A percentile compares a stretch with the other conserved stretches of the same genome.
Conservation (phyloP, 805 yeast genomes). For the Candida odintsovae region DNA sequence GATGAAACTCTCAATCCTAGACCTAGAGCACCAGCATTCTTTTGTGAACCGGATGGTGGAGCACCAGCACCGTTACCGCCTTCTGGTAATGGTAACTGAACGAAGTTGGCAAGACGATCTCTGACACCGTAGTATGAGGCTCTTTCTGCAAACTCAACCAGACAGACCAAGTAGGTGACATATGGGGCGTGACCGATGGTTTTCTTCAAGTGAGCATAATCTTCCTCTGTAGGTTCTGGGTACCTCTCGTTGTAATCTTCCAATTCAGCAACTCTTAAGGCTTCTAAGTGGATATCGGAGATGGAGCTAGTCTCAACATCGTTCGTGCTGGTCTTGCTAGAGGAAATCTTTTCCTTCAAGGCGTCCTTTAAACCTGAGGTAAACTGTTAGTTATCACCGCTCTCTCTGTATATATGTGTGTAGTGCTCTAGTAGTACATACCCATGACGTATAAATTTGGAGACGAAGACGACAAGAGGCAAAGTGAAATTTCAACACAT, state of each 20-base stretch:
- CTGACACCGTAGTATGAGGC: conserved; percentile 76
- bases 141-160: conserved; percentile 77
- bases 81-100: conserved; percentile 46
- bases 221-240: conserved; percentile 42
- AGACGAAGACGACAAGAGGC: no score
- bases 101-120: conserved; percentile 74
- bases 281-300: conserved; percentile 3
- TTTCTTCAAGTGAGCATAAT: conserved; percentile 28
- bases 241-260: conserved; percentile 12
- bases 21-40: conserved; percentile 47
- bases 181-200: conserved; percentile 43
- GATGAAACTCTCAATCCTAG: conserved; percentile 61
- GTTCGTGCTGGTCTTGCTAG: background rate
- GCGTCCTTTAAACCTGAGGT: background rate
- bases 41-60: conserved; percentile 17
- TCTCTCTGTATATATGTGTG: background rate
- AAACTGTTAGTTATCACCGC: background rate
- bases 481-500: no score
- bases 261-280: conserved; percentile 4
- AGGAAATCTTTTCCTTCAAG: background rate
- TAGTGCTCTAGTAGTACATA: background rate
- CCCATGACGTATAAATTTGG: background rate
- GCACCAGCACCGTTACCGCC: conserved; percentile 33
- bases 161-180: conserved; percentile 44
- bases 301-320: background rate